Percentiles rank a stretch among this genome's conserved stretches.
Conservation (phyloP, 139 green algal species). For the Limnomonas spitsbergensis region DNA sequence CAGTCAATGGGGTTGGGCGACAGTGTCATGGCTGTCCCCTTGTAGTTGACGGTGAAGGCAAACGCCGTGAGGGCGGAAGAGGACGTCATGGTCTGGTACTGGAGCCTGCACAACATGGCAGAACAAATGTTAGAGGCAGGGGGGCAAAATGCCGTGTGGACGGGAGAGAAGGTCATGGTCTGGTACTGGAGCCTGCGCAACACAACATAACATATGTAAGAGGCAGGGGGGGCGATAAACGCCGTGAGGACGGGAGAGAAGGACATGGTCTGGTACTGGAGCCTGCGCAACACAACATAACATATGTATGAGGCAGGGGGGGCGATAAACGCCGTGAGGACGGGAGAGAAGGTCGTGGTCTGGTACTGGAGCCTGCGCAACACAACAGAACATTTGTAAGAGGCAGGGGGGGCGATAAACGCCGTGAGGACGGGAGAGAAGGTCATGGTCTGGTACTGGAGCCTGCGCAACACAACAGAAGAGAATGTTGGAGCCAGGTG, state of each 20-base stretch:
- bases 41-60: slow-evolving; percentile 8
- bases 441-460: neutral
- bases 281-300: neutral
- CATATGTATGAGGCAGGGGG: no score
- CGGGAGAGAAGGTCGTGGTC: neutral
- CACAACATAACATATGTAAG: neutral
- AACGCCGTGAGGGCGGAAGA: neutral
- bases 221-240: neutral
- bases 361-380: neutral
- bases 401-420: neutral
- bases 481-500: neutral
- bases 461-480: neutral
- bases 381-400: neutral
- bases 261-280: neutral
- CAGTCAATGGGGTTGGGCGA: neutral
- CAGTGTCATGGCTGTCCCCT: neutral
- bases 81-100: neutral
- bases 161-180: neutral
- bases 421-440: neutral
- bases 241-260: neutral
- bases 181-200: neutral
- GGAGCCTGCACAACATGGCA: neutral
- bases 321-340: neutral
- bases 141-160: neutral
- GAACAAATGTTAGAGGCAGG: neutral